Base-by-base conservation (phyloP, 2,329 filamentous ascomycete species). In the Fusarium humuli region DNA sequence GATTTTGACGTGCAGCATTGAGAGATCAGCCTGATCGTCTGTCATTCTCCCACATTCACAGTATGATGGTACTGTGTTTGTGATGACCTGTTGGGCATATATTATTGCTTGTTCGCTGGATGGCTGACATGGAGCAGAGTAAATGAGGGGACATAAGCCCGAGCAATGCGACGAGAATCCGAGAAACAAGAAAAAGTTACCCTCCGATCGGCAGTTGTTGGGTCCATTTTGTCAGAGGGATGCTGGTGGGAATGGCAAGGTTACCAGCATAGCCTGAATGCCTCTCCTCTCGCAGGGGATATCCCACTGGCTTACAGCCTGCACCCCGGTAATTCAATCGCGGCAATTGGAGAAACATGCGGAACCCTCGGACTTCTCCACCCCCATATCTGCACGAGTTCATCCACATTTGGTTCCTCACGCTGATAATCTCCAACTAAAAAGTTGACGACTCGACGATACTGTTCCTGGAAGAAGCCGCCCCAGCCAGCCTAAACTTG, bases 331-430 rank as follows among this genome's bases (percentile, higher is more conserved):
- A 52, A 64, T 57, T 45, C 16, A 67, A 67, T 62, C 50, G 56
- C 65, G 63, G 63, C 65, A 67, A 57, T 67, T 67, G 63, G 57
- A 53, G 55, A 66, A 67, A 57, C 29, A 41, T 52, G 63, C 64
- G 61, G 63, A 66, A 49, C 55, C 48, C 48, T 66, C 63, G 63
- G 63, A 16, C 61, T 42, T 61, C 55, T 61, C 61, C 48, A 66
- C 63, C 47, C 60, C 55, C 63, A 66, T 66, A 66, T 66, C 61
- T 66, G 66, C 61, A 45, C 37, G 25, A 45, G 54, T 41, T 25
- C 37, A n/a, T 46, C 63, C 62, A 44, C 55, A 40, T 65, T 34
- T 65, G 41, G 54, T 47, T 22, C n/a, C 46, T 65, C 23, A 16
- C 23, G 30, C 18, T 59, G 55, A 45, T 61, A 23, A 40, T 66